Conservation (phyloP, 805 yeast species). For the Candida broadrunensis region DNA sequence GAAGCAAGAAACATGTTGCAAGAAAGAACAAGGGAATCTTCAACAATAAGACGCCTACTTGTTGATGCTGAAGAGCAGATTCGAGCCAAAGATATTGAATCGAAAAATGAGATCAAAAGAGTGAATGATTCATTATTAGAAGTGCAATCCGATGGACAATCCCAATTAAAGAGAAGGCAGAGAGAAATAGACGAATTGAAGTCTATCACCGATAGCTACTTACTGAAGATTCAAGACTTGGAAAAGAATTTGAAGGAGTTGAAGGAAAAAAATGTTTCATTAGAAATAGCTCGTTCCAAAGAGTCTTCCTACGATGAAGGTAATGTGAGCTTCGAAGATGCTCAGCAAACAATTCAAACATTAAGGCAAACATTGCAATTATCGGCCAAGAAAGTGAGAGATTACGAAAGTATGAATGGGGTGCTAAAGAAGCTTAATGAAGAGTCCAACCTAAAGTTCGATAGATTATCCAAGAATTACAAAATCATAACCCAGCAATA, state of each 20-base stretch:
- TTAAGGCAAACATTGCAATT: slow-evolving; percentile 52
- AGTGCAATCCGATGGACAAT: slow-evolving; percentile 51
- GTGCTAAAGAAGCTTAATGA: slow-evolving; percentile 61
- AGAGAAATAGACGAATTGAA: slow-evolving; percentile 63
- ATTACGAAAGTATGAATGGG: slow-evolving; percentile 50
- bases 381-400: slow-evolving; percentile 51
- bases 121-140: slow-evolving; percentile 60
- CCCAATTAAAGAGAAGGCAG: slow-evolving; percentile 50
- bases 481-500: slow-evolving; percentile 61
- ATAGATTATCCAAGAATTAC: slow-evolving; percentile 68
- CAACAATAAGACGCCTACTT: slow-evolving; percentile 65
- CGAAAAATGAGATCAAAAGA: slow-evolving; percentile 49
- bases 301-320: slow-evolving; percentile 10
- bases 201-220: slow-evolving; percentile 40
- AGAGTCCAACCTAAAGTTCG: slow-evolving; percentile 64
- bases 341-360: slow-evolving; percentile 32
- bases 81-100: slow-evolving; percentile 50
- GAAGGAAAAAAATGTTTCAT: slow-evolving; percentile 22
- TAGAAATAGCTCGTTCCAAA: slow-evolving; percentile 18
- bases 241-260: slow-evolving; percentile 28
- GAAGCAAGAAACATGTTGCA: slow-evolving; percentile 72
- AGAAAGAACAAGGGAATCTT: slow-evolving; percentile 77
- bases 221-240: slow-evolving; percentile 35
- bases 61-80: slow-evolving; percentile 65
- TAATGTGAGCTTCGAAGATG: slow-evolving; percentile 14